Conservation (phyloP, 83 land plant species). For the Picea abies region DNA sequence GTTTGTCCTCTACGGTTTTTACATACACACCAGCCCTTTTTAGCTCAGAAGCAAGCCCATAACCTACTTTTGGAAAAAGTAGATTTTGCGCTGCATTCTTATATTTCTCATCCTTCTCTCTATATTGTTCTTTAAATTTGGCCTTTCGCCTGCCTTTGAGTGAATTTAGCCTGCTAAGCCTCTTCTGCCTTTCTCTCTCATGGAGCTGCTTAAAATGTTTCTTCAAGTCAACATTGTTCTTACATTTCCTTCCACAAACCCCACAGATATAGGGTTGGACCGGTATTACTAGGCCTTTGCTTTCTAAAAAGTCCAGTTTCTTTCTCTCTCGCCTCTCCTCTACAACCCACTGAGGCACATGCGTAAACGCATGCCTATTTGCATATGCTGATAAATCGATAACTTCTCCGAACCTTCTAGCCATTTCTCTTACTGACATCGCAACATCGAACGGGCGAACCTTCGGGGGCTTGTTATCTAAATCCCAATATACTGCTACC, state of each 20-base stretch:
- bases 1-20: slow-evolving; percentile 80
- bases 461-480: slow-evolving; percentile 91
- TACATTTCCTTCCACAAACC: slow-evolving; percentile 75
- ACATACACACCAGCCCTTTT: slow-evolving; percentile 83
- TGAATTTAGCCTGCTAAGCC: slow-evolving; percentile 51
- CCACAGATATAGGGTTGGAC: slow-evolving; percentile 60
- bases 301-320: slow-evolving; percentile 55
- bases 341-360: slow-evolving; percentile 71
- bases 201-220: slow-evolving; percentile 81
- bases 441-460: slow-evolving; percentile 82
- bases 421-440: slow-evolving; percentile 46
- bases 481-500: slow-evolving; percentile 81
- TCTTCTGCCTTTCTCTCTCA: slow-evolving; percentile 74
- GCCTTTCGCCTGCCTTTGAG: slow-evolving; percentile 73
- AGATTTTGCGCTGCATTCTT: slow-evolving; percentile 58
- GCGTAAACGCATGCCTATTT: slow-evolving; percentile 81
- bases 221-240: slow-evolving; percentile 58
- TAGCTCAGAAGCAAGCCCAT: slow-evolving; percentile 70
- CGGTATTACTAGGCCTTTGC: slow-evolving; percentile 44
- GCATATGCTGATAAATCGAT: slow-evolving; percentile 76
- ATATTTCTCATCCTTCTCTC: slow-evolving; percentile 55
- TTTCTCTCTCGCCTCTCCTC: slow-evolving; percentile 63
- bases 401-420: slow-evolving; percentile 58
- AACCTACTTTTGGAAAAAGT: slow-evolving; percentile 60
- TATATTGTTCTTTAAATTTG: slow-evolving; percentile 45